Base-by-base conservation (phyloP, 305 asterid species). In the Rubia balearica region DNA sequence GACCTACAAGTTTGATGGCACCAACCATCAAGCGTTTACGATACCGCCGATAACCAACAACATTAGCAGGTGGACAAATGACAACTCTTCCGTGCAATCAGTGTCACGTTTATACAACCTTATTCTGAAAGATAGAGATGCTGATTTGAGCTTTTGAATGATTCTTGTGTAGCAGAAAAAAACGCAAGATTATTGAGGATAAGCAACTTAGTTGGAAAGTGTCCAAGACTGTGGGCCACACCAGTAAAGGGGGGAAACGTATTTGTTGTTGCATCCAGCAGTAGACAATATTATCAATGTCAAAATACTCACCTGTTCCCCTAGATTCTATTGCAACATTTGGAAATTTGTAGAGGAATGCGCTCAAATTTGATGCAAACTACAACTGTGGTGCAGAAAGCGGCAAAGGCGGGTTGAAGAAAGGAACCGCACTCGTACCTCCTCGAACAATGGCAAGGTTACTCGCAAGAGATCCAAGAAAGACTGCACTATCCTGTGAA, bases 341-440 rank as follows among this genome's bases (percentile, higher is more conserved):
- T 49, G 57, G 21, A 6, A 17, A 49, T 19, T 56, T 3, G 16
- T 27, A 19, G 22, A 57, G 7, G 5, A 7, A n/a, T 13, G 12
- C 9, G 19, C 4, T 57, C 14, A 22, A 22, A n/a, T 63, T 40
- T 63, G 19, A 63, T n/a, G 11, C 49, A 38, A 63, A 19, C 22
- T 63, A 5, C 12, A 38, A 16, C 57, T 63, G 49, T 7, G 22
- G 12, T 63, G 68, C 68, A 63, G 68, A 63, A 63, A 38, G 68
- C 48, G 16, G 49, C 48, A 63, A 40, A 63, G 49, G 48, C 13
- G 27, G 7, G 49, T n/a, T n/a, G 68, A 38, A 7, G 30, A 63
- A 8, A 63, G 16, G 48, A 63, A 63, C 43, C 48, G 17, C 8
- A 16, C 14, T 9, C 49, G 49, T 16, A 63, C 14, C 49, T 5